phyloP scores from a whole-genome alignment of 2,329 filamentous ascomycete genomes.

The Penicillium sp. region DNA sequence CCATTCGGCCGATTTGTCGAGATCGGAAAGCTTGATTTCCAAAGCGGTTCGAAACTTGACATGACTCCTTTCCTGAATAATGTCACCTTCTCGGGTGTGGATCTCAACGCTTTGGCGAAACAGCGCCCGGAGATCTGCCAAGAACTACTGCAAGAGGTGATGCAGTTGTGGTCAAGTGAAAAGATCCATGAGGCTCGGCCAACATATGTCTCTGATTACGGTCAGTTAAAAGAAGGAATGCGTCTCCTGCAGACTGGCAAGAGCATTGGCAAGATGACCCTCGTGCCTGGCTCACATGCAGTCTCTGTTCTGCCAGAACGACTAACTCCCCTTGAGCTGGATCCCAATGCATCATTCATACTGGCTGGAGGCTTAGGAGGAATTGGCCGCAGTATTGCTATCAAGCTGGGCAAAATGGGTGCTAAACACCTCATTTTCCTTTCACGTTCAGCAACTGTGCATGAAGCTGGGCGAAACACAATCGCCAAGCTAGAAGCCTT shows the following conservation, averaged over 20 bases:
- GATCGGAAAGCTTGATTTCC: constrained; percentile 35
- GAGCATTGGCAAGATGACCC: neutral
- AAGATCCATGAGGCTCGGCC: neutral
- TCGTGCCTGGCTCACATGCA: neutral
- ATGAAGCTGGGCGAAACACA: neutral
- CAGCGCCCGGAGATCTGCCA: neutral
- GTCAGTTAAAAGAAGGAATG: neutral
- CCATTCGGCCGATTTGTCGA: constrained; percentile 42
- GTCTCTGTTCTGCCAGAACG: neutral
- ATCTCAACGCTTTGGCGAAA: neutral
- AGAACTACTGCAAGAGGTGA: neutral
- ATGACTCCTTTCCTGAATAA: constrained; percentile 11
- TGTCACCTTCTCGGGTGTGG: constrained; percentile 9
- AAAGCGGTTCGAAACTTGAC: neutral
- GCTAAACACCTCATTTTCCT: neutral
- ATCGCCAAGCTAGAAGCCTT: neutral
- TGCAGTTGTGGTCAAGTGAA: neutral
- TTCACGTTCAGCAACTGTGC: neutral
- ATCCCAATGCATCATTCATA: neutral
- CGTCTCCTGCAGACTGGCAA: neutral
- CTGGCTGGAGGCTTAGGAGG: neutral
- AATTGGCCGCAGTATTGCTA: neutral
- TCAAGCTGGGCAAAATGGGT: neutral
- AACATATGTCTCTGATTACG: neutral
- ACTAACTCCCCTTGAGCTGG: neutral